These are phyloP conservation scores for Centella asiatica DNA, from an alignment of 129 eudicot species.

Conservation along the genomic window DNA sequence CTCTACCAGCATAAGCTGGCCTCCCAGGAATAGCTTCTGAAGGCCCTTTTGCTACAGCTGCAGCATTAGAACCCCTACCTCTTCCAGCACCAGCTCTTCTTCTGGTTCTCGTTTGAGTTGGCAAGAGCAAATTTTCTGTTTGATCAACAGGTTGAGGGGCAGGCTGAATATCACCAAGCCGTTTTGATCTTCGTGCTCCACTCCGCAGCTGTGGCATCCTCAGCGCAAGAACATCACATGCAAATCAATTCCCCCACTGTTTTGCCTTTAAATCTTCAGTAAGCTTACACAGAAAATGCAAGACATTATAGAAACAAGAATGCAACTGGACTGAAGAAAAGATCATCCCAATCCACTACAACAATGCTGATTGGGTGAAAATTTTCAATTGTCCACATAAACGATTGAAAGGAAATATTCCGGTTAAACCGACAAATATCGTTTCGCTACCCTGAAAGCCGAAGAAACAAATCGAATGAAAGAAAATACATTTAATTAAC, in stretches of 20 bases:
- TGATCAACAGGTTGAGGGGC: constrained; percentile 57
- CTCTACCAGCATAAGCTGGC: constrained; percentile 69
- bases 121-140: constrained; percentile 42
- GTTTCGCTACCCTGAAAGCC: no score
- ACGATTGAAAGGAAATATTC: background rate
- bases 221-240: constrained; percentile 81
- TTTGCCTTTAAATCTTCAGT: constrained; percentile 23
- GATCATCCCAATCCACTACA: no score
- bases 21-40: constrained; percentile 51
- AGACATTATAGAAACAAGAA: background rate
- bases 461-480: no score
- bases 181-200: constrained; percentile 98
- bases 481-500: no score
- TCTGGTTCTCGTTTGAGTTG: constrained; percentile 59
- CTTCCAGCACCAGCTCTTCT: constrained; percentile 85
- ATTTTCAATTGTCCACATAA: background rate
- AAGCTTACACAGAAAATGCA: constrained; percentile 11
- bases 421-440: background rate
- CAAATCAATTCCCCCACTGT: constrained; percentile 31
- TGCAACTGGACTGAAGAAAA: background rate
- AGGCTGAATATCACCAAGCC: constrained; percentile 90
- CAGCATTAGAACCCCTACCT: constrained; percentile 81
- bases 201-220: constrained; percentile 99
- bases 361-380: background rate
- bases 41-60: constrained; percentile 67